Conservation (phyloP, 257 asterid species). For the Penstemon davidsonii region DNA sequence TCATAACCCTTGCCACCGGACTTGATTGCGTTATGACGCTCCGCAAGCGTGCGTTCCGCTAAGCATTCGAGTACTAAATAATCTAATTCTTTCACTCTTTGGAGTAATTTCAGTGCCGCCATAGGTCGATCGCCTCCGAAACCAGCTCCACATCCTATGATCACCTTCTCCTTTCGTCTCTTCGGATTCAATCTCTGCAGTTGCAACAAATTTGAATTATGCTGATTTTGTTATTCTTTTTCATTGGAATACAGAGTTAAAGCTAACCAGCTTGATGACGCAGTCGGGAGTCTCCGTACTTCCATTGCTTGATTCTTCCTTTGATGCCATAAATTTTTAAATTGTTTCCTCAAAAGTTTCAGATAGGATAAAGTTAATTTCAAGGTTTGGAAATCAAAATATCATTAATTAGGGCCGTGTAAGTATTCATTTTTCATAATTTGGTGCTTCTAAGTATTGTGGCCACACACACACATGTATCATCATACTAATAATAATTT, state of each 20-base stretch:
- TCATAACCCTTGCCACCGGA: conserved; percentile 84
- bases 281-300: conserved; percentile 54
- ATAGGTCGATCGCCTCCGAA: conserved; percentile 91
- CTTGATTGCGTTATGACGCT: conserved; percentile 61
- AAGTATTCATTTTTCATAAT: no score
- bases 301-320: conserved; percentile 35
- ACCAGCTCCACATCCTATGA: conserved; percentile 96
- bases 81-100: conserved; percentile 70
- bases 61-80: conserved; percentile 92
- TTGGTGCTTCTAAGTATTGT: no score
- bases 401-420: no score
- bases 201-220: conserved; percentile 20
- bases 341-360: not conserved
- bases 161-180: conserved; percentile 75
- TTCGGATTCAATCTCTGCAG: conserved; percentile 66
- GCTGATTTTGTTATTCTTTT: not conserved
- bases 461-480: no score
- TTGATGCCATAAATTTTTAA: conserved; percentile 30
- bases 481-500: no score
- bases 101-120: conserved; percentile 87
- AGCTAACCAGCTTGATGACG: conserved; percentile 59
- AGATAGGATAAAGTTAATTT: not conserved
- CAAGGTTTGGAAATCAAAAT: not conserved
- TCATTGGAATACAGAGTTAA: not conserved
- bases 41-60: conserved; percentile 99